Evolutionary conservation across 345 rosid genomes (phyloP), one percentile per base, ranked within the genome.

Genomic region (Bruguiera sexangula): DNA sequence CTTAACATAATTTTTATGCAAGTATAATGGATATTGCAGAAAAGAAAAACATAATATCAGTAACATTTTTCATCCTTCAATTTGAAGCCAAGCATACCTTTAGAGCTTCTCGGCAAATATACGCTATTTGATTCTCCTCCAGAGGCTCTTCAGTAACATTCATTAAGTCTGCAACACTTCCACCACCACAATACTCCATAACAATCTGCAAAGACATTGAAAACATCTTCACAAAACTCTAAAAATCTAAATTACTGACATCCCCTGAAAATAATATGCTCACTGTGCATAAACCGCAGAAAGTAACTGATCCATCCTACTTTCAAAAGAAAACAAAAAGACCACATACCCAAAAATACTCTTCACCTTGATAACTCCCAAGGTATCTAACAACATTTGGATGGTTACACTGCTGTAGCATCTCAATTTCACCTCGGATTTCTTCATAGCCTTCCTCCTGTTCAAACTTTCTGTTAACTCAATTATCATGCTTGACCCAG

Each of bases 101-200:
- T 61, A 92, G 74, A 30, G 97, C 92, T 85, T 95, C 99, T 66
- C 94, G 83, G 63, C 99, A 95, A 21, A 92, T 90, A 76, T 84
- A 95, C 66, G 99, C 99, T 72, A 95, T 95, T 75, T 90, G 99
- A 90, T 79, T 84, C 86, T 95, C 99, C 78, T 95, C 98, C 75
- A 95, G 79, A 37, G 99, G 78, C 79, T 90, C 96, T 68, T 92
- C 97, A 15, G 91, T 80, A 67, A 80, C 96, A 81, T 90, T 86
- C 97, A 95, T 95, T 73, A 95, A 81, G 82, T 89, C 99, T 79
- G 96, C 91, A 63, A 95, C 92, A 65, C 99, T 95, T 78, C 99
- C 99, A 84, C 98, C 97, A 56, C 99, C 98, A 76, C 99, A 95
- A 63, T 95, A 95, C 84, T 95, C 99, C 99, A 95, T 95, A 75